Evolutionary conservation across 257 asterid species (phyloP).

Genomic region (Craterostigma plantagineum): DNA sequence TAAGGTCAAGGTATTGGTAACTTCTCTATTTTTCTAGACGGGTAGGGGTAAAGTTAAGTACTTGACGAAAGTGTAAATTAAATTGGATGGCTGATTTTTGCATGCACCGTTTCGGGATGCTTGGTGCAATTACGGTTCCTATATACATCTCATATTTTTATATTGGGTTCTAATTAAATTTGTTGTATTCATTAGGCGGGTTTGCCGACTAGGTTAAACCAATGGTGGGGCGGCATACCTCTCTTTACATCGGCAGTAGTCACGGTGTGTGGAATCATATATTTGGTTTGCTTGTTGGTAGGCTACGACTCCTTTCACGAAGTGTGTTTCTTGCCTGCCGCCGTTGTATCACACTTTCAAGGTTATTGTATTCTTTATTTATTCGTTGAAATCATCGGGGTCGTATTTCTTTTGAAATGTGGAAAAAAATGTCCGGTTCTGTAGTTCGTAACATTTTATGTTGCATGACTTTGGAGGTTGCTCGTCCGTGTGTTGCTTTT

Average conservation of each 20-base stretch:
- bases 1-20: no score
- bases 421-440: not conserved
- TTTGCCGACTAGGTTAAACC: slow-evolving; percentile 56
- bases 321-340: slow-evolving; percentile 88
- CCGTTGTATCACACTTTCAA: slow-evolving; percentile 70
- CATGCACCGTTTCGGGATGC: no score
- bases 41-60: no score
- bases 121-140: not conserved
- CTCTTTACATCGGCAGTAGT: slow-evolving; percentile 63
- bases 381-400: not conserved
- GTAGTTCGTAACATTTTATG: no score
- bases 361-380: slow-evolving; percentile 21
- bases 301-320: slow-evolving; percentile 87
- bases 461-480: no score
- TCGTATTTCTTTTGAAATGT: not conserved
- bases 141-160: not conserved
- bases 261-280: slow-evolving; percentile 53
- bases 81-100: no score
- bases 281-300: slow-evolving; percentile 63
- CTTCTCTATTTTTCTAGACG: no score
- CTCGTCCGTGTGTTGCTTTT: no score
- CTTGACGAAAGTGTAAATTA: no score
- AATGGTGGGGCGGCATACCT: slow-evolving; percentile 97
- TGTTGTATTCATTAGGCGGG: slow-evolving; percentile 45
- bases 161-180: slow-evolving; percentile 4